Base-by-base conservation (phyloP, 352 stramenopile species). In the Globisporangium sylvaticum region DNA sequence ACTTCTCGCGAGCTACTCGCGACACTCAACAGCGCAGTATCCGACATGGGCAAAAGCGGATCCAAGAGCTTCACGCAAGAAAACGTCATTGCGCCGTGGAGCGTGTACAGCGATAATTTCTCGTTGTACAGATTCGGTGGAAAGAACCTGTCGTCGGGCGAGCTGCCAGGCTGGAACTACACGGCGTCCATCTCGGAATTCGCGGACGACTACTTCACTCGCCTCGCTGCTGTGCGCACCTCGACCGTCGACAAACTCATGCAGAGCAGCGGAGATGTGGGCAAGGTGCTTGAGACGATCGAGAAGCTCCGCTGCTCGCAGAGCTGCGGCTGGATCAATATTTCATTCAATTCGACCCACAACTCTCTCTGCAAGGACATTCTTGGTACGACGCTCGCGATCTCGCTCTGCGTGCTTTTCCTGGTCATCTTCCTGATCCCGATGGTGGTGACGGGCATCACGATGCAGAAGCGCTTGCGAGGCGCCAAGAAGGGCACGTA, bases 251-350 rank as follows among this genome's bases (percentile, higher is more conserved):
- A 82, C 48, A 70, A 77, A 14, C 54, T 91, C 18, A 67, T 83
- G 64, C 80, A 78, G 22, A 73, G 62, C 32, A 69, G 69, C 0
- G 83, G 85, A 15, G 77, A 77, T 14, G 77, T 90, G 31, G 76
- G 77, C 32, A 69, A 68, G 2, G 63, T 94, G n/a, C 58, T 94
- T 29, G 74, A 79, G 57, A 74, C 71, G 14, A 71, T 94, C 53
- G 83, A 94, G 69, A 74, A 71, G 32, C 58, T 88, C 24, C 84
- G 84, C 1, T 95, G 87, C 83, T 86, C 79, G 4, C 77, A 89
- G 57, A 87, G 86, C 70, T 95, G 87, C 64, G 74, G 80, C 24
- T 95, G 87, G 87, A 75, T 90, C 78, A 92, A 92, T 64, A 78
- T 92, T 48, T 85, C 83, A 22, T 95, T 89, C 77, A 89, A 92